A percentile compares a stretch with the other conserved stretches of the same genome.
Conservation (phyloP, 2,329 filamentous ascomycete species). For the Pyrenophora teres region DNA sequence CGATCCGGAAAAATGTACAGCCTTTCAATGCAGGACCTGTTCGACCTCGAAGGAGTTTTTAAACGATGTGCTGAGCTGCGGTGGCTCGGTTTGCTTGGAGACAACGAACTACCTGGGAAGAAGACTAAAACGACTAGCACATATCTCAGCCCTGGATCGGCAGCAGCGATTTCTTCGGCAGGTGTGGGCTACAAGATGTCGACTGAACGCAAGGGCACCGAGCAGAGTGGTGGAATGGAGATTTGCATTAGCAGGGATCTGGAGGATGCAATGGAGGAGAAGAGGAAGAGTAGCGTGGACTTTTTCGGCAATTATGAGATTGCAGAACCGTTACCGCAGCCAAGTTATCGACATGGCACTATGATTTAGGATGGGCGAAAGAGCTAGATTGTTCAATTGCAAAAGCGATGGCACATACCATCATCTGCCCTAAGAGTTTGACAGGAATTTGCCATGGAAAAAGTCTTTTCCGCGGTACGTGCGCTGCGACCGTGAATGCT, state of each 20-base stretch:
- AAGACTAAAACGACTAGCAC: conserved; percentile 7
- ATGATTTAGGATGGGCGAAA: conserved; percentile 33
- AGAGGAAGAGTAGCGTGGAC: conserved; percentile 39
- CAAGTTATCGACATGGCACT: conserved; percentile 33
- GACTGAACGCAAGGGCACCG: conserved; percentile 38
- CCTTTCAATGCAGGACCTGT: conserved; percentile 44
- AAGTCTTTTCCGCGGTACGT: too few relatives aligned
- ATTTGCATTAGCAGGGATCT: conserved; percentile 41
- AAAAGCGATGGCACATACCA: neutral
- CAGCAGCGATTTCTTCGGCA: conserved; percentile 15
- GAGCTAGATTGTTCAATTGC: neutral
- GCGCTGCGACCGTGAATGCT: too few relatives aligned
- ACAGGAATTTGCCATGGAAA: too few relatives aligned
- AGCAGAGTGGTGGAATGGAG: conserved; percentile 45
- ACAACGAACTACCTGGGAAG: conserved; percentile 24
- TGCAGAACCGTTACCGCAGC: conserved; percentile 41
- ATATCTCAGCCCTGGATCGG: conserved; percentile 22
- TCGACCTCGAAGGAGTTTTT: conserved; percentile 43
- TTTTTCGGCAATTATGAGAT: conserved; percentile 46
- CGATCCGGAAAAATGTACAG: conserved; percentile 40
- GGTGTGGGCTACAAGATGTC: conserved; percentile 44
- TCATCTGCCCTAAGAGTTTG: too few relatives aligned
- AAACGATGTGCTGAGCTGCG: conserved; percentile 40
- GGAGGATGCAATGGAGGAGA: conserved; percentile 37
- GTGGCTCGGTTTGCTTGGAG: conserved; percentile 37